phyloP scores from a whole-genome alignment of 139 green algal genomes.

The Chlamydomonas eustigma region DNA sequence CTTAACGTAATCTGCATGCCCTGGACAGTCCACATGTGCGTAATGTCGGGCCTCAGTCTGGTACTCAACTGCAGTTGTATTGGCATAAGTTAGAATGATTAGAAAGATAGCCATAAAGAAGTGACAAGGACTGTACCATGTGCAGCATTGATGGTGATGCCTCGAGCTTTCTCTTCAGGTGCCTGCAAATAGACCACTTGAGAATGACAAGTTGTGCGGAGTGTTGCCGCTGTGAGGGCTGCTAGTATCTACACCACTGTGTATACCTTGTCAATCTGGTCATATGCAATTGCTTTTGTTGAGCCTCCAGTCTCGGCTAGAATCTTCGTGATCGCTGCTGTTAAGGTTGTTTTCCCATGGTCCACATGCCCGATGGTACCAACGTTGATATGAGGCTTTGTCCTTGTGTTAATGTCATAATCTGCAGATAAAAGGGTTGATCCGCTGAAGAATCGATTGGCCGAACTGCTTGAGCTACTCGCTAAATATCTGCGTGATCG shows the following conservation, averaged over 20 bases:
- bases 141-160: constrained; percentile 98
- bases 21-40: constrained; percentile 98
- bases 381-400: constrained; percentile 96
- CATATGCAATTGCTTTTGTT: constrained; percentile 83
- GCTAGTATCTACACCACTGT: too few species aligned
- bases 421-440: neutral
- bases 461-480: too few species aligned
- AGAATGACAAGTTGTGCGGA: too few species aligned
- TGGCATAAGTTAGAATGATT: too few species aligned
- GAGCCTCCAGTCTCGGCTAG: constrained; percentile 78
- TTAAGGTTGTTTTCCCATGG: constrained; percentile 98
- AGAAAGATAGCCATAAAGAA: too few species aligned
- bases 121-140: constrained; percentile 70
- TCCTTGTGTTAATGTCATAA: constrained; percentile 87
- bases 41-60: constrained; percentile 96
- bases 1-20: constrained; percentile 99
- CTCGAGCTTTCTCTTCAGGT: constrained; percentile 95
- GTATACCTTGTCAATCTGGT: constrained; percentile 95
- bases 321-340: constrained; percentile 89
- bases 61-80: constrained; percentile 96
- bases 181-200: constrained; percentile 53
- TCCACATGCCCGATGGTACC: constrained; percentile 99
- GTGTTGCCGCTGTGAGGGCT: too few species aligned
- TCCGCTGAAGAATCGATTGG: neutral
- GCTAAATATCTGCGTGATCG: too few species aligned